Conservation (phyloP, 2,329 filamentous ascomycete genomes). For the Sporothrix schenckii region DNA sequence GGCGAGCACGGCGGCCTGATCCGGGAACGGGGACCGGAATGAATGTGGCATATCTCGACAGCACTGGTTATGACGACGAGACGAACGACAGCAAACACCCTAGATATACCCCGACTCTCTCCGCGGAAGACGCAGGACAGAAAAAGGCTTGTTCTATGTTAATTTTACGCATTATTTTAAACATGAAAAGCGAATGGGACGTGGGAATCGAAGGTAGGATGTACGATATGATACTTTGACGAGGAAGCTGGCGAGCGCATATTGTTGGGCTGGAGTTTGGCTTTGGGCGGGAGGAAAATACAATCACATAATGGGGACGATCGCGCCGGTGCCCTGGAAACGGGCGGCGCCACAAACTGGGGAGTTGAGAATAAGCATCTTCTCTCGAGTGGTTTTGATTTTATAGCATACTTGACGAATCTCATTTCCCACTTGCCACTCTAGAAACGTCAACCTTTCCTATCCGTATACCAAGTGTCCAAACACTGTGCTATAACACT, state of each 20-base stretch:
- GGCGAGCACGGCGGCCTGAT: slow-evolving; percentile 25
- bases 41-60: not conserved
- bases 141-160: not conserved
- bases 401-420: slow-evolving; percentile 22
- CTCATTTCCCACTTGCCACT: slow-evolving; percentile 1
- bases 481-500: too few species aligned
- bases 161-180: not conserved
- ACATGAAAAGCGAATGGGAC: not conserved
- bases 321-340: not conserved
- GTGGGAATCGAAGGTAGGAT: not conserved
- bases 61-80: not conserved
- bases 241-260: not conserved
- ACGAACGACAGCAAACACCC: slow-evolving; percentile 9
- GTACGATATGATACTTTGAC: slow-evolving; percentile 18
- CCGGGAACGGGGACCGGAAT: slow-evolving; percentile 26
- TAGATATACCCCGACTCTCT: slow-evolving; percentile 15
- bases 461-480: too few species aligned
- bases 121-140: slow-evolving; percentile 10
- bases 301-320: not conserved
- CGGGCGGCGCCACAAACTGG: not conserved
- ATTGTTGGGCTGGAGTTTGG: not conserved
- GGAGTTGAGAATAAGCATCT: not conserved
- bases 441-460: too few species aligned
- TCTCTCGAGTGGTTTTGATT: not conserved
- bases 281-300: not conserved